Percentiles rank a stretch among this genome's conserved stretches.
Evolutionary conservation across 208 protist genomes (phyloP).

Genomic region (Crithidia bombi): DNA sequence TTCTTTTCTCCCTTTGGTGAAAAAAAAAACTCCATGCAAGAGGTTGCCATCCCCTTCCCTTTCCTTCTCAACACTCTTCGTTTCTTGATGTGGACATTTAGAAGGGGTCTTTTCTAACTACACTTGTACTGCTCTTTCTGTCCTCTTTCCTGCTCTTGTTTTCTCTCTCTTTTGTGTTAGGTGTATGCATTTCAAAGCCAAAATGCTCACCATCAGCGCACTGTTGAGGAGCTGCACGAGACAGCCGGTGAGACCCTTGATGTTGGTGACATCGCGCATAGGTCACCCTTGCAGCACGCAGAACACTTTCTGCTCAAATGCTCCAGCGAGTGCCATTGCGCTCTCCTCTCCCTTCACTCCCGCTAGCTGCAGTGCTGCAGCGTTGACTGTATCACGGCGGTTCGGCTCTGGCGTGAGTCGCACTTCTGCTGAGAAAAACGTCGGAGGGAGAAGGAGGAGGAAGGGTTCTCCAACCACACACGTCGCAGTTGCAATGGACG

Average conservation of each 20-base stretch:
- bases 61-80: not conserved
- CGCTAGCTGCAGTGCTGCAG: not conserved
- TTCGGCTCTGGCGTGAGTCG: slow-evolving; percentile 9
- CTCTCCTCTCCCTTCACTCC: not conserved
- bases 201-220: not conserved
- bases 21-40: not conserved
- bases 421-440: not conserved
- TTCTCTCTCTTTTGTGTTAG: not conserved
- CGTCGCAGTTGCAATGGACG: too few relatives aligned
- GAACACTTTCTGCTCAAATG: too few relatives aligned
- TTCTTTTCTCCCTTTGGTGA: slow-evolving; percentile 7
- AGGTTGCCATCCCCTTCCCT: too few relatives aligned
- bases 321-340: not conserved
- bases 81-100: too few relatives aligned
- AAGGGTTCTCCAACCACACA: not conserved
- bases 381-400: not conserved
- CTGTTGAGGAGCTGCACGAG: not conserved
- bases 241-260: not conserved
- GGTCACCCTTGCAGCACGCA: not conserved
- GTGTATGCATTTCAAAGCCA: too few relatives aligned
- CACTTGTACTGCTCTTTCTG: too few relatives aligned
- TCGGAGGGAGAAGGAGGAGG: not conserved
- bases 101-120: too few relatives aligned
- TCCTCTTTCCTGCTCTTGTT: not conserved
- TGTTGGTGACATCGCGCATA: not conserved